Evolutionary conservation across 177 flowering plant genomes (phyloP).

Genomic region (Telopea speciosissima): DNA sequence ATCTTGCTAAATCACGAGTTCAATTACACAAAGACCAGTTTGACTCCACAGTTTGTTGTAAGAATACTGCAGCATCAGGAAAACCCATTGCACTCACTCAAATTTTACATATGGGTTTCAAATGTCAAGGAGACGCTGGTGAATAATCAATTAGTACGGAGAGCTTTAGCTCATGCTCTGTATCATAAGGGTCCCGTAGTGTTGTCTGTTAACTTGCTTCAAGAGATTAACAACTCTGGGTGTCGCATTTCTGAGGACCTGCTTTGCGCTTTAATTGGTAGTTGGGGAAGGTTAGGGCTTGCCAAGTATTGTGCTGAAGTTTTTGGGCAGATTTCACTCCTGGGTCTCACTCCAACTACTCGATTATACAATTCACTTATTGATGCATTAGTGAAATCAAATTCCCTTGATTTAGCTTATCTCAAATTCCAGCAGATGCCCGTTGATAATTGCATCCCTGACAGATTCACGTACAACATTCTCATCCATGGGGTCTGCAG

Average conservation of each 20-base stretch:
- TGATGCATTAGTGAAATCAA: slow-evolving; percentile 78
- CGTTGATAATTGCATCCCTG: slow-evolving; percentile 65
- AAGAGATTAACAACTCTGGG: slow-evolving; percentile 49
- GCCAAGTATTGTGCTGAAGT: slow-evolving; percentile 75
- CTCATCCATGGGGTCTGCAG: slow-evolving; percentile 90
- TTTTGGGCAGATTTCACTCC: slow-evolving; percentile 73
- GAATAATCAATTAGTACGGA: slow-evolving; percentile 37
- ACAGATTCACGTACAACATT: slow-evolving; percentile 84
- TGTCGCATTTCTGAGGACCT: slow-evolving; percentile 49
- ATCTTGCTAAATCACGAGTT: slow-evolving; percentile 54
- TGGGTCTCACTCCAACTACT: slow-evolving; percentile 68
- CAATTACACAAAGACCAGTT: slow-evolving; percentile 25
- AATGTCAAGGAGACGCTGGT: slow-evolving; percentile 29
- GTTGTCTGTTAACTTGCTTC: slow-evolving; percentile 57
- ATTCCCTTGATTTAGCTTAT: slow-evolving; percentile 85
- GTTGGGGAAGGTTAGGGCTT: slow-evolving; percentile 94
- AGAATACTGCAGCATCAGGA: slow-evolving; percentile 68
- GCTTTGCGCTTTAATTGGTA: slow-evolving; percentile 67
- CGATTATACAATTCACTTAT: slow-evolving; percentile 85
- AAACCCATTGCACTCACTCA: slow-evolving; percentile 46
- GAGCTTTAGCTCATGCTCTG: slow-evolving; percentile 45
- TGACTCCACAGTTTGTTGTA: slow-evolving; percentile 39
- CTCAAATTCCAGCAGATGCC: slow-evolving; percentile 89
- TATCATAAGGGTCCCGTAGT: slow-evolving; percentile 74
- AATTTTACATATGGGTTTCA: slow-evolving; percentile 69